phyloP scores from a whole-genome alignment of 805 yeast genomes.

The Zygosaccharomyces bailii region DNA sequence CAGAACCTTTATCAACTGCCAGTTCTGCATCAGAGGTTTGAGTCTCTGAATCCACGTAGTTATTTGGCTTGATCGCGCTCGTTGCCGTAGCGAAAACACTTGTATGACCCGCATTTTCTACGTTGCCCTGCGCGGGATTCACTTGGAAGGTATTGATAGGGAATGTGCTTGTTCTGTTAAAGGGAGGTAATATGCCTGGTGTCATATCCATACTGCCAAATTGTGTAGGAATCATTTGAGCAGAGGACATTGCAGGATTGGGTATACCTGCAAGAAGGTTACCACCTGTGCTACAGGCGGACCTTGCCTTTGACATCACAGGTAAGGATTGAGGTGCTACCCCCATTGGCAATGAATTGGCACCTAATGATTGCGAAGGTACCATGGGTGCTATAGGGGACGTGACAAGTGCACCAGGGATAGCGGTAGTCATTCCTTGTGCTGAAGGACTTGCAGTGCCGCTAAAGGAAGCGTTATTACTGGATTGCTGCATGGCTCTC shows the following conservation, averaged over 20 bases:
- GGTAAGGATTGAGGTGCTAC: constrained; percentile 12
- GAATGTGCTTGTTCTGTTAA: background rate
- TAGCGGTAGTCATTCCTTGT: background rate
- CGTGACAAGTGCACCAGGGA: constrained; percentile 1
- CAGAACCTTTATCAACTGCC: background rate
- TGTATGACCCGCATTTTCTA: constrained; percentile 15
- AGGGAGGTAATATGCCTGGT: constrained; percentile 2
- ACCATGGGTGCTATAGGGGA: constrained; percentile 5
- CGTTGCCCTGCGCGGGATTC: constrained; percentile 8
- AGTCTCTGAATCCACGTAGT: constrained; percentile 20
- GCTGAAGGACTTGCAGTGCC: background rate
- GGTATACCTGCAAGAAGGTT: background rate
- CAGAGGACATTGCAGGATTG: background rate
- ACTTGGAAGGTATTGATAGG: constrained; percentile 7
- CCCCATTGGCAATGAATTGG: constrained; percentile 7
- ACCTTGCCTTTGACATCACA: constrained; percentile 5
- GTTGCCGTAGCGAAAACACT: constrained; percentile 11
- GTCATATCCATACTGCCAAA: background rate
- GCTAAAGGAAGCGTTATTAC: constrained; percentile 3
- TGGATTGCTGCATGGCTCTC: constrained; percentile 24
- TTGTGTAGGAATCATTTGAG: background rate
- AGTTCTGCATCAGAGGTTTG: constrained; percentile 18
- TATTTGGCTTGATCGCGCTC: constrained; percentile 8
- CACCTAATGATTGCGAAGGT: constrained; percentile 6
- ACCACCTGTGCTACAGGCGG: constrained; percentile 8